These are phyloP conservation scores for Scheffersomyces cryptocercus DNA, from an alignment of 1,139 yeast species.

Conservation along the genomic window DNA sequence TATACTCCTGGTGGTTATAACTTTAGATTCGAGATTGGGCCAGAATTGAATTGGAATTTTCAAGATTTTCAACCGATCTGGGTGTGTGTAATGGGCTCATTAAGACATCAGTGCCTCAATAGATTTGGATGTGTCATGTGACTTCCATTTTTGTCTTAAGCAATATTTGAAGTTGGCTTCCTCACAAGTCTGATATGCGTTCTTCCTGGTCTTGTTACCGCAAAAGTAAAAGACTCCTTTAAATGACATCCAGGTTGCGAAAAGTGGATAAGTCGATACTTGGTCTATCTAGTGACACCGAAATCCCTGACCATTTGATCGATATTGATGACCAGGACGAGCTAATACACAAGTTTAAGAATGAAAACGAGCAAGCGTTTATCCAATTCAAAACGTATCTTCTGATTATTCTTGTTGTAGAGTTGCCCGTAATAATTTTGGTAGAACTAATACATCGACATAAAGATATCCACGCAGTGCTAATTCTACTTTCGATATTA, in stretches of 20 bases:
- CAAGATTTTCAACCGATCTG: too few relatives aligned
- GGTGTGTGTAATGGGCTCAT: too few relatives aligned
- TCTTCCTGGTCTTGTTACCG: too few relatives aligned
- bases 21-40: too few relatives aligned
- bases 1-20: too few relatives aligned
- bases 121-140: too few relatives aligned
- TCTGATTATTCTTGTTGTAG: slow-evolving; percentile 9
- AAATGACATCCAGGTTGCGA: slow-evolving; percentile 12
- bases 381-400: slow-evolving; percentile 6
- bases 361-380: slow-evolving; percentile 10
- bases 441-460: slow-evolving; percentile 6
- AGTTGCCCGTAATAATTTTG: slow-evolving; percentile 12
- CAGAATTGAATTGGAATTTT: too few relatives aligned
- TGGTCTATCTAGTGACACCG: slow-evolving; percentile 7
- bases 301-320: slow-evolving; percentile 5
- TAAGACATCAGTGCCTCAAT: too few relatives aligned
- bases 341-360: slow-evolving; percentile 9
- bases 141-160: too few relatives aligned
- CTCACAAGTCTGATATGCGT: too few relatives aligned
- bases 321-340: slow-evolving; percentile 15
- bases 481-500: slow-evolving; percentile 8
- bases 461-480: slow-evolving; percentile 4
- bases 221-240: not conserved
- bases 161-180: too few relatives aligned
- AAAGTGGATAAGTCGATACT: slow-evolving; percentile 13